A percentile compares a stretch with the other conserved stretches of the same genome.
Evolutionary conservation across 1,284 basidiomycete species (phyloP).

Genomic region (Polyporus tsugae): DNA sequence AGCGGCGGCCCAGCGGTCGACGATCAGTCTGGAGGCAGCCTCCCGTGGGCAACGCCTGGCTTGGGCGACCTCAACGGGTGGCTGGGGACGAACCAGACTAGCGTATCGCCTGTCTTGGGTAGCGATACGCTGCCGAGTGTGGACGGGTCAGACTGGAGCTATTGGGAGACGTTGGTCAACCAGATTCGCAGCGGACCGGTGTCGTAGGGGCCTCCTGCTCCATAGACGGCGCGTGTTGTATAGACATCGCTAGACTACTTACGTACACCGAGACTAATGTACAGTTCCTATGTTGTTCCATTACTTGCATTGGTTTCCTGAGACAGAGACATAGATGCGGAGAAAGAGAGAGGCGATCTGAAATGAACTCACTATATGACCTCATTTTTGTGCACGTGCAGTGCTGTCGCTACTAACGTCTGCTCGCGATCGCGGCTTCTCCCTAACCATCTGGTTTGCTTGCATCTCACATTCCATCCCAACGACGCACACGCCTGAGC

Average conservation of each 20-base stretch:
- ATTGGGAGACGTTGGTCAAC: constrained; percentile 83
- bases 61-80: constrained; percentile 67
- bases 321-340: neutral
- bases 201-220: constrained; percentile 18
- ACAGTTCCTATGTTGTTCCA: constrained; percentile 1
- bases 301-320: neutral
- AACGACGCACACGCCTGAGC: neutral
- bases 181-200: constrained; percentile 70
- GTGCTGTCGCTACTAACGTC: neutral
- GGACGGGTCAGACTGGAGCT: constrained; percentile 79
- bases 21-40: constrained; percentile 53
- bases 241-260: constrained; percentile 2
- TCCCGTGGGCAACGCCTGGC: constrained; percentile 71
- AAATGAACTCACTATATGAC: neutral
- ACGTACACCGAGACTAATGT: neutral
- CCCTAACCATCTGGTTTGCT: constrained; percentile 2
- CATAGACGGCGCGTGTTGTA: neutral
- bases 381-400: constrained; percentile 12
- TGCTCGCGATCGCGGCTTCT: too few relatives aligned
- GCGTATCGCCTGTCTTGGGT: constrained; percentile 32
- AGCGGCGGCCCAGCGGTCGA: constrained; percentile 68
- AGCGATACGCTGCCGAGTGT: constrained; percentile 48
- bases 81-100: constrained; percentile 49
- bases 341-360: too few relatives aligned
- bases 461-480: neutral